Evolutionary conservation across 1,139 yeast genomes (phyloP).

Genomic region (Pichia sp.): DNA sequence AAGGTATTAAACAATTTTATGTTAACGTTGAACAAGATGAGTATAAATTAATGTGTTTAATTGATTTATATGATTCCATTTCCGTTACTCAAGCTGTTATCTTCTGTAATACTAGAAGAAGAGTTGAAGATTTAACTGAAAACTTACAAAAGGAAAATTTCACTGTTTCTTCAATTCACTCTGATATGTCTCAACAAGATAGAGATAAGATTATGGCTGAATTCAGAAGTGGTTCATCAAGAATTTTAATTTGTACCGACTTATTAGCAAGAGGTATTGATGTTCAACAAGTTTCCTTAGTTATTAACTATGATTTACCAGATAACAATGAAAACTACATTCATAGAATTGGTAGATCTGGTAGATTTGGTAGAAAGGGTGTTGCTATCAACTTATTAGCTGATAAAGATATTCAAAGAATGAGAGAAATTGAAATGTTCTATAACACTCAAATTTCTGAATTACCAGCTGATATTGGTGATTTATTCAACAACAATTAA

Average conservation of each 20-base stretch:
- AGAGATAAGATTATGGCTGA: constrained; percentile 98
- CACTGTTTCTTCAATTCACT: constrained; percentile 96
- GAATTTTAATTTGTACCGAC: constrained; percentile 95
- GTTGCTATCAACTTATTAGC: constrained; percentile 98
- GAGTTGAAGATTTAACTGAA: constrained; percentile 91
- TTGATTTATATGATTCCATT: constrained; percentile 95
- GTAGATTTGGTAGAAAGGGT: constrained; percentile 99
- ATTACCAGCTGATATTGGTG: constrained; percentile 92
- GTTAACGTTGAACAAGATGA: constrained; percentile 90
- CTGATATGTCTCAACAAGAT: constrained; percentile 94
- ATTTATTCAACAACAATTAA: constrained; percentile 47
- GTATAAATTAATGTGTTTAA: constrained; percentile 90
- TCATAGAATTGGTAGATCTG: constrained; percentile 99
- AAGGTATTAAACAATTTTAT: constrained; percentile 96
- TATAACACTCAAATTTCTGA: constrained; percentile 97
- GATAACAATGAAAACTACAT: constrained; percentile 96
- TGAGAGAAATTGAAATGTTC: constrained; percentile 97
- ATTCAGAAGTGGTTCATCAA: constrained; percentile 97
- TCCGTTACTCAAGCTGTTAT: constrained; percentile 98
- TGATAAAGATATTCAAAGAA: constrained; percentile 79
- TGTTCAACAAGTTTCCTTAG: constrained; percentile 97
- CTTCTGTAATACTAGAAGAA: constrained; percentile 98
- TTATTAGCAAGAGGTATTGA: constrained; percentile 99
- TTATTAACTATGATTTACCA: constrained; percentile 96
- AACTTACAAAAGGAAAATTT: constrained; percentile 80